Evolutionary conservation across 73 alveolate genomes (phyloP).

Genomic region (Paramecium bursaria): DNA sequence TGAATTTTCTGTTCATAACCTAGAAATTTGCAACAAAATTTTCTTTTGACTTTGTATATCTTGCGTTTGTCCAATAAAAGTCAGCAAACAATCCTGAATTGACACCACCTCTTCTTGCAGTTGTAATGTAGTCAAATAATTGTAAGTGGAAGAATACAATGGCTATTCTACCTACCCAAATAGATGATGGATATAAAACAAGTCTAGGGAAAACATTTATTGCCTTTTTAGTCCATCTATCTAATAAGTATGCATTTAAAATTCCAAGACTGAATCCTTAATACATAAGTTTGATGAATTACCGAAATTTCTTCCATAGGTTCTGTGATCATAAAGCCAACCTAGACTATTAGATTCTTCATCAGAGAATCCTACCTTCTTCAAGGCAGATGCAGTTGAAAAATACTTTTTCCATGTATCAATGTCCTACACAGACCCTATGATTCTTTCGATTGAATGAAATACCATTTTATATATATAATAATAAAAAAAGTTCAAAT

Average conservation of each 20-base stretch:
- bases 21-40: conserved; percentile 36
- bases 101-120: conserved; percentile 62
- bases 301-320: conserved; percentile 48
- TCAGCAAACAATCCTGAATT: conserved; percentile 41
- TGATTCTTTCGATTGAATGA: too few relatives aligned
- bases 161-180: conserved; percentile 27
- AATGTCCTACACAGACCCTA: too few relatives aligned
- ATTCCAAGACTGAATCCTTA: conserved; percentile 40
- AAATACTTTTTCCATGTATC: too few relatives aligned
- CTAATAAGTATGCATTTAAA: conserved; percentile 13
- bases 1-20: conserved; percentile 47
- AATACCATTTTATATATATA: too few relatives aligned
- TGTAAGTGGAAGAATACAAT: conserved; percentile 11
- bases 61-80: conserved; percentile 39
- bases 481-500: too few relatives aligned
- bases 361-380: conserved; percentile 45
- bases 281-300: not conserved
- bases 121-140: conserved; percentile 18
- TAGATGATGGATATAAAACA: conserved; percentile 4
- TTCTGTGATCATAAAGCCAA: conserved; percentile 56
- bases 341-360: conserved; percentile 19
- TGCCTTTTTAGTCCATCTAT: conserved; percentile 32
- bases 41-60: conserved; percentile 54
- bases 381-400: too few relatives aligned
- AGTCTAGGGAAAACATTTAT: conserved; percentile 7